phyloP scores from a whole-genome alignment of 2,329 filamentous ascomycete genomes.

The Ophiostoma ips region DNA sequence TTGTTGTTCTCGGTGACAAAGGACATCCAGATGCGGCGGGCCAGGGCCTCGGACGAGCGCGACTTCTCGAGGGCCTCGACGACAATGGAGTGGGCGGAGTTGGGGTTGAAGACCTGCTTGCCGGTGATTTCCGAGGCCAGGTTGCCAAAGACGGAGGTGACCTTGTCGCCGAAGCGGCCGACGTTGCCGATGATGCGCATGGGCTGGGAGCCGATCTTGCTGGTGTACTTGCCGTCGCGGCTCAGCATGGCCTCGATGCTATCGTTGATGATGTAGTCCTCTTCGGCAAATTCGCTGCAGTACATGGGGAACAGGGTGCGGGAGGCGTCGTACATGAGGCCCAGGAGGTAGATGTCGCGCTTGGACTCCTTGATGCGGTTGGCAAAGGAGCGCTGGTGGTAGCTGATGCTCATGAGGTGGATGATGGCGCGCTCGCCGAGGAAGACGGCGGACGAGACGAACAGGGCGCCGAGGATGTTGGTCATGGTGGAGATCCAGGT shows the following conservation, averaged over 20 bases:
- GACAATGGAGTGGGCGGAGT: conserved; percentile 78
- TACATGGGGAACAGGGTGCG: conserved; percentile 82
- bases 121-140: conserved; percentile 90
- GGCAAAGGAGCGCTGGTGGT: conserved; percentile 73
- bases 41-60: conserved; percentile 75
- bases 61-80: conserved; percentile 78
- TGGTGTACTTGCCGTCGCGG: conserved; percentile 17
- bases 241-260: conserved; percentile 54
- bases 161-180: conserved; percentile 77
- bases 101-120: conserved; percentile 88
- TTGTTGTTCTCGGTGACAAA: conserved; percentile 87
- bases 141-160: conserved; percentile 85
- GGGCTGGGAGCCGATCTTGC: conserved; percentile 49
- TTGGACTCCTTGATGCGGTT: conserved; percentile 81
- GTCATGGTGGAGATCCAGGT: conserved; percentile 45
- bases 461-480: conserved; percentile 50
- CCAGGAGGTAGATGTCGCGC: conserved; percentile 66
- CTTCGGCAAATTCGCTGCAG: conserved; percentile 77
- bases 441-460: conserved; percentile 56
- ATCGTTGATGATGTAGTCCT: conserved; percentile 86
- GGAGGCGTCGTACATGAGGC: conserved; percentile 81
- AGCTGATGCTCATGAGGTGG: conserved; percentile 72
- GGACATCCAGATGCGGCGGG: conserved; percentile 94
- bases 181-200: conserved; percentile 63
- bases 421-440: conserved; percentile 67